Percentiles rank a stretch among this genome's conserved stretches.
Conservation (phyloP, 768 basidiomycete species). For the Neoboletus subvelutipes region DNA sequence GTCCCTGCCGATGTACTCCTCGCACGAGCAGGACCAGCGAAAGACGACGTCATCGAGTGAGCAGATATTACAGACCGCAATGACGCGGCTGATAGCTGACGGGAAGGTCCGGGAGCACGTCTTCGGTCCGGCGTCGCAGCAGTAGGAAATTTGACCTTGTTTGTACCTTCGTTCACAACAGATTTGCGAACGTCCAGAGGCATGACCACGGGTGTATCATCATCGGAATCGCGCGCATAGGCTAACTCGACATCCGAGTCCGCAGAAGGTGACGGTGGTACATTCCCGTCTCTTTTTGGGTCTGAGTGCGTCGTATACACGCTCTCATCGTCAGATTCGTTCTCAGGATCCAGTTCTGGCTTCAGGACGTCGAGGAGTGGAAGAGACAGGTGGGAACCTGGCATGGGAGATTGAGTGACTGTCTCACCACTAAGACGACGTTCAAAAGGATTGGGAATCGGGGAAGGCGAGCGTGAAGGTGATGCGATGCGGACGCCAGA, state of each 20-base stretch:
- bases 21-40: conserved; percentile 11
- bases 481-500: conserved; percentile 28
- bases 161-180: conserved; percentile 3
- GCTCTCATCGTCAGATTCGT: conserved; percentile 35
- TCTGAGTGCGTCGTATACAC: conserved; percentile 35
- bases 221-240: conserved; percentile 36
- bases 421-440: conserved; percentile 82
- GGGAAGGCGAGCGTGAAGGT: conserved; percentile 32
- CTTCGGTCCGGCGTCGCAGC: conserved; percentile 17
- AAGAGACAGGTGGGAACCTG: conserved; percentile 35
- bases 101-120: conserved; percentile 23
- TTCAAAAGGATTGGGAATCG: conserved; percentile 87
- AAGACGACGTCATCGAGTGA: conserved; percentile 12
- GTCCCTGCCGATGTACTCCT: conserved; percentile 31
- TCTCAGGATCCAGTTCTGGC: conserved; percentile 18
- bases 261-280: conserved; percentile 27
- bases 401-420: conserved; percentile 22
- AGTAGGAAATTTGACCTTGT: conserved; percentile 39
- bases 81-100: conserved; percentile 29
- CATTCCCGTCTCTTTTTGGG: conserved; percentile 16
- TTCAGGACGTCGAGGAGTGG: conserved; percentile 62
- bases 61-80: conserved; percentile 20
- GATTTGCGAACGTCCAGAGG: conserved; percentile 29
- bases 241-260: conserved; percentile 37
- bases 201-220: conserved; percentile 34